phyloP scores from a whole-genome alignment of 257 asterid species.

The Solanum phureja region DNA sequence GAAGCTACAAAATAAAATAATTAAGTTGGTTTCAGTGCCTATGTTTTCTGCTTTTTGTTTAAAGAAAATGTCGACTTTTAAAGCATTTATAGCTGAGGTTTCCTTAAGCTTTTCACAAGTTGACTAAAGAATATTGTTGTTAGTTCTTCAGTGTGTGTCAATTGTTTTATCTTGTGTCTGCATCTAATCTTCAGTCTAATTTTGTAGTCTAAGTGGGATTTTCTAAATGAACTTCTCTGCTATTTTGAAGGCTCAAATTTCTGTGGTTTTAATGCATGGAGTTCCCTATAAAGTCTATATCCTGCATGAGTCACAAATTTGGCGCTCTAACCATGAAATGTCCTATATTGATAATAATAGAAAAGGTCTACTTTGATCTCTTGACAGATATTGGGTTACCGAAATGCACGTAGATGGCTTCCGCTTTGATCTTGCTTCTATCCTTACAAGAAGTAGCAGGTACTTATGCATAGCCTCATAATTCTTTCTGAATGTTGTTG shows the following conservation, averaged over 20 bases:
- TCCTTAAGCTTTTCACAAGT: not conserved
- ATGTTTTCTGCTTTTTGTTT: not conserved
- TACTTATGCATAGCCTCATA: slow-evolving; percentile 14
- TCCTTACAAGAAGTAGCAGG: slow-evolving; percentile 97
- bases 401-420: slow-evolving; percentile 98
- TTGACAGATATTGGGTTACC: slow-evolving; percentile 86
- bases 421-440: slow-evolving; percentile 98
- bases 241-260: not conserved
- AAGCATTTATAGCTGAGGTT: not conserved
- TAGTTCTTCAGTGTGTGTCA: not conserved
- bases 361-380: slow-evolving; percentile 11
- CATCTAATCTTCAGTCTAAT: not conserved
- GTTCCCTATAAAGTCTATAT: not conserved
- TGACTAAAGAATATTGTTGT: not conserved
- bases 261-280: not conserved
- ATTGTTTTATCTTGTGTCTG: not conserved
- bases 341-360: not conserved
- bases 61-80: not conserved
- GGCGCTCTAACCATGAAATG: not conserved
- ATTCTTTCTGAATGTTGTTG: not conserved
- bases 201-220: not conserved
- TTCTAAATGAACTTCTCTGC: not conserved
- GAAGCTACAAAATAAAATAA: not conserved
- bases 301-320: not conserved
- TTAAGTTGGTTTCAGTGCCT: not conserved